Evolutionary conservation across 371 early-diverging fungal genomes (phyloP).

Genomic region (Fennellomyces sp.): DNA sequence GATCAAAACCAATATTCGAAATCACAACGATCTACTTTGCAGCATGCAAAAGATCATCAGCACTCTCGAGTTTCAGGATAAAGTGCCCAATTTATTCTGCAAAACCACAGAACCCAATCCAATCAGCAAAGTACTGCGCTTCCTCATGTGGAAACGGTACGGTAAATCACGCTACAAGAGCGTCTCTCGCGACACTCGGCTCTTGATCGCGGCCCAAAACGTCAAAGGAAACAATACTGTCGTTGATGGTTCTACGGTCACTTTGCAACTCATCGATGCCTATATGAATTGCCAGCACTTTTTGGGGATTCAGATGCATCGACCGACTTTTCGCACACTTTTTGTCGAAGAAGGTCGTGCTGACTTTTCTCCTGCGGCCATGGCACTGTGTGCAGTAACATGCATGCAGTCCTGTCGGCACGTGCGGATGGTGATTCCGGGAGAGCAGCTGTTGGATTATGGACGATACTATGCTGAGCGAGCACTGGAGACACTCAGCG

Average conservation of each 20-base stretch:
- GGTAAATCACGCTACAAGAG: slow-evolving; percentile 32
- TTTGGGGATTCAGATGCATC: slow-evolving; percentile 23
- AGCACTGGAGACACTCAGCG: slow-evolving; percentile 28
- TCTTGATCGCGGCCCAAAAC: neutral
- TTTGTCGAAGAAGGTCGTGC: slow-evolving; percentile 10
- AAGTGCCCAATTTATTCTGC: slow-evolving; percentile 11
- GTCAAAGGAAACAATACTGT: neutral
- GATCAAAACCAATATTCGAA: slow-evolving; percentile 36
- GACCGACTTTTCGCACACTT: slow-evolving; percentile 18
- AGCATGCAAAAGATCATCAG: slow-evolving; percentile 23
- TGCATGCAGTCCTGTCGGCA: slow-evolving; percentile 34
- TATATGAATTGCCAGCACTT: slow-evolving; percentile 34
- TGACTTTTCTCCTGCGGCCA: slow-evolving; percentile 27
- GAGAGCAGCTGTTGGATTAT: slow-evolving; percentile 15
- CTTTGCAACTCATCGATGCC: slow-evolving; percentile 20
- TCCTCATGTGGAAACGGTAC: slow-evolving; percentile 35
- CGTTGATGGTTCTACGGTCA: slow-evolving; percentile 7
- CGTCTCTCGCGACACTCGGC: slow-evolving; percentile 11
- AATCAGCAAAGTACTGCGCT: slow-evolving; percentile 11
- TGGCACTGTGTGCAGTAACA: slow-evolving; percentile 32
- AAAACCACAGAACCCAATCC: neutral
- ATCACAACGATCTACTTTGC: slow-evolving; percentile 26
- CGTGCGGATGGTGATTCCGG: slow-evolving; percentile 9
- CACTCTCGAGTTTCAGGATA: slow-evolving; percentile 21
- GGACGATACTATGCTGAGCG: slow-evolving; percentile 31